Evolutionary conservation across 257 asterid species (phyloP), one percentile per base, ranked within the genome.

Genomic region (Nicotiana tomentosiformis): DNA sequence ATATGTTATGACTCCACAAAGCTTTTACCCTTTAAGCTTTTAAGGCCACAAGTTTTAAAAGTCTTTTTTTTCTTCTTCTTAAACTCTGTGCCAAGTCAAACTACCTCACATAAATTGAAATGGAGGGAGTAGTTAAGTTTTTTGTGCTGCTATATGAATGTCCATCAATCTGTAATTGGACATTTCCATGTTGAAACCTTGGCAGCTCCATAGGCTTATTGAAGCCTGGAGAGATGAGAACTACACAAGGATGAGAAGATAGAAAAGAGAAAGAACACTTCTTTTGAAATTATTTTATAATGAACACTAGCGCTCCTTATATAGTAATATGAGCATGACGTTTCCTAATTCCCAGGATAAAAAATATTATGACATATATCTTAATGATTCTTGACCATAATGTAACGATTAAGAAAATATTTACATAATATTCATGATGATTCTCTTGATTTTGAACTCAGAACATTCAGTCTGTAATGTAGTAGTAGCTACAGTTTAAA

Each of bases 371-470:
- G 7, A 14, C 78, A 20, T 43, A 43, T 69, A 43, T 43, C 58
- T 72, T 46, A 70, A 43, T 72, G 78, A 43, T 72, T 72, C 78
- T 72, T 72, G 60, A 12, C 37, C 60, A 46, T 70, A 70, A 43
- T 43, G 49, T 20, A 72, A 29, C 49, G 43, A 0, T 51, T 14
- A 74, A 26, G 62, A 74, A 14, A 23, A 6, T 74, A 12, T 74
- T 3, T 74, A 46, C 15, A 3, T 23, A 26, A 74, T 46, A 26
- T 26, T 74, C 43, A 23, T 74, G 8, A 49, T 26, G 62, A 49
- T 26, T 23, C 61, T 26, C 62, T 74, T 74, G 39, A 26, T 49
- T 74, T 49, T 74, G 18, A 74, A 74, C 80, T 15, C 23, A 2
- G 43, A 49, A 49, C 80, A 74, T 74, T 20, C 29, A 74, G 15